Percentiles rank a stretch among this genome's conserved stretches.
phyloP scores from a whole-genome alignment of 192 early-diverging fungal genomes.

The Podila minutissima region DNA sequence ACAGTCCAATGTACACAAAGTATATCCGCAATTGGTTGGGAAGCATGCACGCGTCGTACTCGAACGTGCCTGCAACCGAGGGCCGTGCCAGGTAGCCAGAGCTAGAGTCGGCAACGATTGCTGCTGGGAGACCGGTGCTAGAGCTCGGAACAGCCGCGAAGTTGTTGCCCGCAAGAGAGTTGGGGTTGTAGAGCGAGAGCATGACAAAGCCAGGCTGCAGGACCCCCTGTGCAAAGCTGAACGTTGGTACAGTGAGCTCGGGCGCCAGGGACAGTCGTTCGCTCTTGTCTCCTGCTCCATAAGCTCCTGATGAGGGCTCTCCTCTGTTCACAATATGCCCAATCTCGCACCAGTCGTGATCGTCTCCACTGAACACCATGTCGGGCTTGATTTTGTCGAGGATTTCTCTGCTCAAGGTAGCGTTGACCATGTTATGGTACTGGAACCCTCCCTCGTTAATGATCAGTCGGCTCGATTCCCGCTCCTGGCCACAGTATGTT shows the following conservation, averaged over 20 bases:
- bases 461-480: slow-evolving; percentile 61
- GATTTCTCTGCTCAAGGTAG: slow-evolving; percentile 65
- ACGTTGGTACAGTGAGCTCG: slow-evolving; percentile 67
- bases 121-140: slow-evolving; percentile 64
- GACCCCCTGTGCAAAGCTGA: slow-evolving; percentile 76
- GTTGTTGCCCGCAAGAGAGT: slow-evolving; percentile 6
- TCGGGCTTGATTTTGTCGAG: slow-evolving; percentile 68
- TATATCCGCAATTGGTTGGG: slow-evolving; percentile 76
- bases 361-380: slow-evolving; percentile 89
- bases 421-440: slow-evolving; percentile 85
- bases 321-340: slow-evolving; percentile 43
- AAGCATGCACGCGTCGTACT: slow-evolving; percentile 65
- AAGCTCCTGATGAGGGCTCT: background rate
- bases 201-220: slow-evolving; percentile 62
- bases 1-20: slow-evolving; percentile 22
- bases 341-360: slow-evolving; percentile 91
- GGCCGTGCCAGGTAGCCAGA: slow-evolving; percentile 9
- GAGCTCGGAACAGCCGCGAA: background rate
- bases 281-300: slow-evolving; percentile 54
- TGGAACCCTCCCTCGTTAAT: slow-evolving; percentile 80
- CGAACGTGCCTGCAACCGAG: slow-evolving; percentile 34
- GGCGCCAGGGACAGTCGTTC: slow-evolving; percentile 8
- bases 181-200: slow-evolving; percentile 28
- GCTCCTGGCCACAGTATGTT: slow-evolving; percentile 75
- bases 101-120: slow-evolving; percentile 6